Conservation (phyloP, 345 rosid genomes). For the Aquilaria malaccensis region DNA sequence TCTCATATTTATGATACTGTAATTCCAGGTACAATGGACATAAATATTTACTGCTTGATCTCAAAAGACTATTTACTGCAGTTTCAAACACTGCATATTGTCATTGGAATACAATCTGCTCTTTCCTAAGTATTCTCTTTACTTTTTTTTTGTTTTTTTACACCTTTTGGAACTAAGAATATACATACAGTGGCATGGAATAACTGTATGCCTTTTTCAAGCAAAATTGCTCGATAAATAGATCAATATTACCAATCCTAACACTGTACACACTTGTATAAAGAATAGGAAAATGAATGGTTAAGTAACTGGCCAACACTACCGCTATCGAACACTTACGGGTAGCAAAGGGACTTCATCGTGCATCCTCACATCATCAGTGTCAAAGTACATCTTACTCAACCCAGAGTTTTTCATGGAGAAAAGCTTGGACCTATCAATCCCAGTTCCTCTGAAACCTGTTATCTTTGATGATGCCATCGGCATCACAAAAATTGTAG, state of each 20-base stretch:
- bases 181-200: conserved; percentile 13
- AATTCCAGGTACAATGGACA: no score
- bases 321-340: conserved; percentile 20
- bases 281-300: no score
- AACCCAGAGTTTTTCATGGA: conserved; percentile 63
- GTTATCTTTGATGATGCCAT: conserved; percentile 93
- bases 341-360: conserved; percentile 35
- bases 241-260: conserved; percentile 15
- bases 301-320: neutral
- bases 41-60: neutral
- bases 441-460: conserved; percentile 68
- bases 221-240: conserved; percentile 6
- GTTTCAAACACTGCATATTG: no score
- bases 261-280: neutral
- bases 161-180: conserved; percentile 6
- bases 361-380: conserved; percentile 36
- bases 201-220: neutral
- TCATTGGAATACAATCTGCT: no score
- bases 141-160: no score
- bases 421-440: conserved; percentile 57
- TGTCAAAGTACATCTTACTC: conserved; percentile 52
- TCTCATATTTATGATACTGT: no score
- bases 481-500: conserved; percentile 93
- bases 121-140: no score
- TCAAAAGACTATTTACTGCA: neutral